Evolutionary conservation across 441 rosid genomes (phyloP).

Genomic region (Gossypium laxum): DNA sequence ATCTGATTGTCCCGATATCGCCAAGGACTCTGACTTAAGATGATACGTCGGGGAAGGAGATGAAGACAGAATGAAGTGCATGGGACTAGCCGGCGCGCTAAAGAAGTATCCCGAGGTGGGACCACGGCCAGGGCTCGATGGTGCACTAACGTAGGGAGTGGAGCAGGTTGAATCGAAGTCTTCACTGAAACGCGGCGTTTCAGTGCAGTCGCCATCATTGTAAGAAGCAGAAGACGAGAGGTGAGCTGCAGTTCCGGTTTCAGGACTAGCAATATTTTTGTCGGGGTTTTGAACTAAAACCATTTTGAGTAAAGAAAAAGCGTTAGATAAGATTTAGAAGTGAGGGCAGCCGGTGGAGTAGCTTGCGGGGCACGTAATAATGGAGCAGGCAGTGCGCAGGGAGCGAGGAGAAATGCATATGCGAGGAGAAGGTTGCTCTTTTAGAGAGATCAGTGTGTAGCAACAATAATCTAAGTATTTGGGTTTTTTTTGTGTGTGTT

Average conservation of each 20-base stretch:
- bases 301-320: slow-evolving; percentile 3
- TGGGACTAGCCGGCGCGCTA: slow-evolving; percentile 39
- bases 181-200: slow-evolving; percentile 24
- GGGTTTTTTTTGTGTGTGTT: no score
- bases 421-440: neutral
- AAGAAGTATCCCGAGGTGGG: slow-evolving; percentile 19
- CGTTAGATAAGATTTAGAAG: neutral
- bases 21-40: slow-evolving; percentile 6
- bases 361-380: slow-evolving; percentile 22
- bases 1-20: slow-evolving; percentile 14
- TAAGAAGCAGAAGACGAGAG: neutral
- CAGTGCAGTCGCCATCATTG: neutral
- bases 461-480: neutral
- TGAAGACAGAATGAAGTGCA: slow-evolving; percentile 23
- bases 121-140: slow-evolving; percentile 31
- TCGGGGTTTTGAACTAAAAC: slow-evolving; percentile 9
- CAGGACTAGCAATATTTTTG: neutral
- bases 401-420: slow-evolving; percentile 18
- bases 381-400: slow-evolving; percentile 14
- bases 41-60: slow-evolving; percentile 8
- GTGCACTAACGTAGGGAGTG: slow-evolving; percentile 33
- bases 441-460: neutral
- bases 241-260: neutral
- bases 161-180: slow-evolving; percentile 26
- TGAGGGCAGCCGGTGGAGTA: neutral